phyloP scores from a whole-genome alignment of 805 yeast species.

The Cyberlindnera bimundalis region DNA sequence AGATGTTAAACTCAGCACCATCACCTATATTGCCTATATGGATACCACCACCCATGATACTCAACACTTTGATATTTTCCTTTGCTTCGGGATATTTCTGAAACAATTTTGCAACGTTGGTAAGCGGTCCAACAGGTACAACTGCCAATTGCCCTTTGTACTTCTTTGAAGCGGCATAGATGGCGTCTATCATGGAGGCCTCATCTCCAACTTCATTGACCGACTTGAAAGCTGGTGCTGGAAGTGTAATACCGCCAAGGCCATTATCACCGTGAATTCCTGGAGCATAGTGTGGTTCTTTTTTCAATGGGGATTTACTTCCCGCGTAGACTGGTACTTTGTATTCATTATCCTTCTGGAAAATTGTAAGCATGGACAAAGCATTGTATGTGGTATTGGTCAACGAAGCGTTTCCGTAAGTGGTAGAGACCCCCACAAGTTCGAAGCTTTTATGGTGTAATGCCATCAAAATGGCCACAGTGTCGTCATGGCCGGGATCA shows the following conservation, averaged over 20 bases:
- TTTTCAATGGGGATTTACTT: slow-evolving; percentile 50
- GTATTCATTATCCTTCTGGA: slow-evolving; percentile 33
- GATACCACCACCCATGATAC: slow-evolving; percentile 76
- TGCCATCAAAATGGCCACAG: slow-evolving; percentile 67
- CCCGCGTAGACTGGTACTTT: slow-evolving; percentile 67
- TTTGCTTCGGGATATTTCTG: slow-evolving; percentile 51
- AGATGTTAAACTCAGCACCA: slow-evolving; percentile 71
- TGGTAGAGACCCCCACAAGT: slow-evolving; percentile 32
- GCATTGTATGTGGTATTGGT: slow-evolving; percentile 68
- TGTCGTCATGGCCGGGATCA: slow-evolving; percentile 91
- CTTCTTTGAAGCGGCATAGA: slow-evolving; percentile 37
- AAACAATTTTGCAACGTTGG: slow-evolving; percentile 63
- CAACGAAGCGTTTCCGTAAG: slow-evolving; percentile 40
- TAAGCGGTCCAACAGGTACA: slow-evolving; percentile 75
- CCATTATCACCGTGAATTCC: slow-evolving; percentile 75
- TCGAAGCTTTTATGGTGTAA: slow-evolving; percentile 49
- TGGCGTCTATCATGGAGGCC: slow-evolving; percentile 36
- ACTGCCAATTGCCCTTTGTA: slow-evolving; percentile 51
- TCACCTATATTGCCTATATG: slow-evolving; percentile 32
- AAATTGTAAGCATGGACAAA: slow-evolving; percentile 59
- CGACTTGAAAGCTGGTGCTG: slow-evolving; percentile 38
- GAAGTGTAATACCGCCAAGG: slow-evolving; percentile 68
- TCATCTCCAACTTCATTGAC: slow-evolving; percentile 35
- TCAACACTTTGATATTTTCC: slow-evolving; percentile 45
- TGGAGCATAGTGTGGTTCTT: slow-evolving; percentile 50